Evolutionary conservation across 768 basidiomycete genomes (phyloP).

Genomic region (Rhodotorula diobovata): DNA sequence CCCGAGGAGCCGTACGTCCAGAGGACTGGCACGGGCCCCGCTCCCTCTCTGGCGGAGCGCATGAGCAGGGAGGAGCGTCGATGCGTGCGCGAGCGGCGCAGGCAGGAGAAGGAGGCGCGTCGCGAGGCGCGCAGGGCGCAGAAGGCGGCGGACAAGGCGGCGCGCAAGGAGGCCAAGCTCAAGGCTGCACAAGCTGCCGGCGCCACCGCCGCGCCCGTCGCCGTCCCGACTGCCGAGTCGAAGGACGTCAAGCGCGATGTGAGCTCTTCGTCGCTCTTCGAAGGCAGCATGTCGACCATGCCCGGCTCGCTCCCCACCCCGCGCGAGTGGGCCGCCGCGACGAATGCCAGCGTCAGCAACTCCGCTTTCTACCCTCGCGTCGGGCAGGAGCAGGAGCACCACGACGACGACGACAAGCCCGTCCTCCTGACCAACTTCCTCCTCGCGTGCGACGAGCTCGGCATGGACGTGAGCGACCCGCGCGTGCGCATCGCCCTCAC

Average conservation of each 20-base stretch:
- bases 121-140: neutral
- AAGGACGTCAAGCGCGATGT: too few relatives aligned
- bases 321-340: too few relatives aligned
- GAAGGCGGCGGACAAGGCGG: neutral
- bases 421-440: conserved; percentile 12
- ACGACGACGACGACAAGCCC: conserved; percentile 1
- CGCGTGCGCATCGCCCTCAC: neutral
- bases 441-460: conserved; percentile 6
- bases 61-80: neutral
- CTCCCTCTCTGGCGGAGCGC: neutral
- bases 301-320: too few relatives aligned
- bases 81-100: neutral
- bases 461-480: neutral
- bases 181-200: too few relatives aligned
- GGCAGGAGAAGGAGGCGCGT: neutral
- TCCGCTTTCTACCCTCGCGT: too few relatives aligned
- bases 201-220: too few relatives aligned
- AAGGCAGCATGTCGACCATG: too few relatives aligned
- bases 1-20: neutral
- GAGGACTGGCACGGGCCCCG: neutral
- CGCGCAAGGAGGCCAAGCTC: neutral
- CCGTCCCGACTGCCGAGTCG: too few relatives aligned
- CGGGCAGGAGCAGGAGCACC: neutral
- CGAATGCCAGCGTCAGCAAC: too few relatives aligned
- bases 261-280: too few relatives aligned